Evolutionary conservation across 2,329 filamentous ascomycete genomes (phyloP).

Genomic region (Botrytis hyacinthi): DNA sequence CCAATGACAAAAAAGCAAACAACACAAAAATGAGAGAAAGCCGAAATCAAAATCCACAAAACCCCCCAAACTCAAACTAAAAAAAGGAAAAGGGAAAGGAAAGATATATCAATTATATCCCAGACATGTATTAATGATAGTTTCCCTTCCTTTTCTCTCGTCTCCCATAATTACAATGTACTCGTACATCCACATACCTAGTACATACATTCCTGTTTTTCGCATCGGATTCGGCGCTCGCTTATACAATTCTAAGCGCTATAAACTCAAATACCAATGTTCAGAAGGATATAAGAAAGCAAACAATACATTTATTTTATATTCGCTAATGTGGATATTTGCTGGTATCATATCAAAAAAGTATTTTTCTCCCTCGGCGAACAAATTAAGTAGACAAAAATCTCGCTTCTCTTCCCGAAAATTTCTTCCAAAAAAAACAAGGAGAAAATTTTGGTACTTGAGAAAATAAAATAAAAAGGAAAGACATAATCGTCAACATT

Average conservation of each 20-base stretch:
- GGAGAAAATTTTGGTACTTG: background rate
- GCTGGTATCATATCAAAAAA: conserved; percentile 17
- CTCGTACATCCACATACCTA: no score
- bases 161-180: background rate
- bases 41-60: background rate
- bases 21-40: background rate
- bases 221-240: background rate
- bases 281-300: background rate
- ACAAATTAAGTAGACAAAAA: background rate
- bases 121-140: background rate
- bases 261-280: background rate
- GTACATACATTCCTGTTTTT: background rate
- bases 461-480: background rate
- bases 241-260: background rate
- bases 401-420: background rate
- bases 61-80: background rate
- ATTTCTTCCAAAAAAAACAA: no score
- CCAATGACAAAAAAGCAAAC: background rate
- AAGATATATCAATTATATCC: background rate
- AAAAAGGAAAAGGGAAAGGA: background rate
- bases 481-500: conserved; percentile 17
- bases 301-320: conserved; percentile 15
- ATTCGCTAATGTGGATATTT: conserved; percentile 8
- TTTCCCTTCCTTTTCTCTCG: background rate
- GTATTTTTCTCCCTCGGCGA: background rate